These are phyloP conservation scores for Blastomyces parvus DNA, from an alignment of 2,329 filamentous ascomycete species.

Conservation along the genomic window DNA sequence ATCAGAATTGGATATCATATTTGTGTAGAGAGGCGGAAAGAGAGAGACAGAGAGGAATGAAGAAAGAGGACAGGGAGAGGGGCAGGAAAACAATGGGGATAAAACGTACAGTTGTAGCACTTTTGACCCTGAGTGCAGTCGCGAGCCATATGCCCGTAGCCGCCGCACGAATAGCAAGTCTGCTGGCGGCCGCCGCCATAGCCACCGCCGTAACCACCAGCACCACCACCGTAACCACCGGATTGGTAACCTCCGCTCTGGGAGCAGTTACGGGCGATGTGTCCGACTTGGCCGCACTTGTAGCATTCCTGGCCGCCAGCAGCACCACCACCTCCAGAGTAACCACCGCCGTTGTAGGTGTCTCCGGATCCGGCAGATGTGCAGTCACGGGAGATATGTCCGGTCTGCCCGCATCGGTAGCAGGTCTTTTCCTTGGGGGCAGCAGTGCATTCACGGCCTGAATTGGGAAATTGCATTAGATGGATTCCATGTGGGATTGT, in stretches of 20 bases:
- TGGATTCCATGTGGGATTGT: not conserved
- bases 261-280: conserved; percentile 69
- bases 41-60: not conserved
- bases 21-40: not conserved
- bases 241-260: conserved; percentile 44
- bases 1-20: not conserved
- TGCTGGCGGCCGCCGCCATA: conserved; percentile 50
- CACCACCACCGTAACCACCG: conserved; percentile 35
- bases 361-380: conserved; percentile 40
- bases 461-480: conserved; percentile 8
- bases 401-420: conserved; percentile 60
- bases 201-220: conserved; percentile 37
- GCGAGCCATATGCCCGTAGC: conserved; percentile 93
- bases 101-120: conserved; percentile 86
- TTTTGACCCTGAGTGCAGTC: conserved; percentile 99
- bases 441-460: conserved; percentile 82
- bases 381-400: conserved; percentile 81
- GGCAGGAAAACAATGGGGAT: not conserved
- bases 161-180: conserved; percentile 98
- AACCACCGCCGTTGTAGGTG: conserved; percentile 40
- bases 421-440: conserved; percentile 74
- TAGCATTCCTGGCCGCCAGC: conserved; percentile 67
- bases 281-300: conserved; percentile 94
- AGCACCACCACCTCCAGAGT: conserved; percentile 25
- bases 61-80: not conserved